A percentile compares a stretch with the other conserved stretches of the same genome.
phyloP scores from a whole-genome alignment of 176 grass and related monocot species.

The Ensete ventricosum region DNA sequence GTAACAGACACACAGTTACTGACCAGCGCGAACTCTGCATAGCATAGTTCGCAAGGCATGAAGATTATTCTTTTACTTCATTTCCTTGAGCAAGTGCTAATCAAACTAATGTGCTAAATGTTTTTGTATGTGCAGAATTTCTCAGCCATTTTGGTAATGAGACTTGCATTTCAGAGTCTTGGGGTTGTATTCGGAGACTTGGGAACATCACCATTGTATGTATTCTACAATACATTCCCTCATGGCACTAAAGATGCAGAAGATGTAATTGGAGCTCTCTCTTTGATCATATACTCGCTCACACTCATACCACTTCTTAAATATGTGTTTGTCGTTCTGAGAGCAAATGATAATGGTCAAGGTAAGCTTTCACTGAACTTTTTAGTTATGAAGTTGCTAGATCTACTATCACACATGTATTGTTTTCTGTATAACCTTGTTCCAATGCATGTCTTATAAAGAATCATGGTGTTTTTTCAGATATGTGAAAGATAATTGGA shows the following conservation, averaged over 20 bases:
- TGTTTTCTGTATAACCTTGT: too few species aligned
- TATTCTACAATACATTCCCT: conserved; percentile 75
- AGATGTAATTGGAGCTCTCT: conserved; percentile 78
- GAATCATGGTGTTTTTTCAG: too few species aligned
- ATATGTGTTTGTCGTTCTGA: conserved; percentile 71
- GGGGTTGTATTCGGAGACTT: conserved; percentile 77
- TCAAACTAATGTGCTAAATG: not conserved
- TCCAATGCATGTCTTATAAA: too few species aligned
- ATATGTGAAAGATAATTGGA: too few species aligned
- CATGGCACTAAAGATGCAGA: conserved; percentile 46
- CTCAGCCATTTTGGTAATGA: conserved; percentile 5
- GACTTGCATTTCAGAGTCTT: conserved; percentile 68
- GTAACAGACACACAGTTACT: not conserved
- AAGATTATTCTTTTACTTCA: not conserved
- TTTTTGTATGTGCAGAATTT: conserved; percentile 11
- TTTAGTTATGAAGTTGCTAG: conserved; percentile 1
- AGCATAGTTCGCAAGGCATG: not conserved
- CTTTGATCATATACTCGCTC: conserved; percentile 77
- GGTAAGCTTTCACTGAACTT: conserved; percentile 32
- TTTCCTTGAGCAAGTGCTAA: not conserved
- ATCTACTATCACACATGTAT: not conserved
- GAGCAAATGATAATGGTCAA: conserved; percentile 82
- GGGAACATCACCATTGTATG: conserved; percentile 85
- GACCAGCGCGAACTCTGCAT: too few species aligned
- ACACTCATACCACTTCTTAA: conserved; percentile 79